Percentiles rank a stretch among this genome's conserved stretches.
Conservation (phyloP, 2,329 filamentous ascomycete species). For the Venturia pyrina region DNA sequence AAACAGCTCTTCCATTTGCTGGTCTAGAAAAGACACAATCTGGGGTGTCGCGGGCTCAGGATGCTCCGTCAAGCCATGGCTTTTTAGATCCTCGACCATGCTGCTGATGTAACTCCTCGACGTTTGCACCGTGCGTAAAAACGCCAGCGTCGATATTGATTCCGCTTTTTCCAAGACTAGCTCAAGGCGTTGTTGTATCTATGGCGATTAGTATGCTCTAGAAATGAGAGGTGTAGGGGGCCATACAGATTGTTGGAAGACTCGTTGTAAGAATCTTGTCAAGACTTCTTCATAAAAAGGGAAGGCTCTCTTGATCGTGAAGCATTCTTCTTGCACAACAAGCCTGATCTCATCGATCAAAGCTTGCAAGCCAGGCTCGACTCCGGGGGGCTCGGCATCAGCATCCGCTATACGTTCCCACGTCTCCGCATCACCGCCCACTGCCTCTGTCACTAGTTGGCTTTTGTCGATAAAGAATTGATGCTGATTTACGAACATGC, state of each 20-base stretch:
- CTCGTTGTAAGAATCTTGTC: constrained; percentile 82
- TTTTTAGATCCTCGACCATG: constrained; percentile 84
- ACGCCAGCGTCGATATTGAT: constrained; percentile 82
- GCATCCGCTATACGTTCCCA: constrained; percentile 94
- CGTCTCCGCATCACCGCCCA: constrained; percentile 57
- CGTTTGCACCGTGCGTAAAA: constrained; percentile 80
- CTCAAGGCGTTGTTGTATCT: constrained; percentile 84
- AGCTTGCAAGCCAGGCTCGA: constrained; percentile 86
- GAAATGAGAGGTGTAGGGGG: too few species aligned
- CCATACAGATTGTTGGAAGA: constrained; percentile 77
- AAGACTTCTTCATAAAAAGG: constrained; percentile 93
- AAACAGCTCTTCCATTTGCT: constrained; percentile 57
- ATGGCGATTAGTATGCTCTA: neutral
- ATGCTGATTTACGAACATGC: constrained; percentile 95
- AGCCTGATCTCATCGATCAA: constrained; percentile 90
- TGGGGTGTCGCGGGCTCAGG: constrained; percentile 84
- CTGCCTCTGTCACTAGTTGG: constrained; percentile 81
- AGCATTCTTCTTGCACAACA: constrained; percentile 92
- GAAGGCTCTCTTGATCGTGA: constrained; percentile 92
- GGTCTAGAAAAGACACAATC: constrained; percentile 61
- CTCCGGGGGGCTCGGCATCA: constrained; percentile 79
- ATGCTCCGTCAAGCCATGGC: constrained; percentile 89
- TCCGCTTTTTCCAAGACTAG: constrained; percentile 93
- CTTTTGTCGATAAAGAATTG: constrained; percentile 98
- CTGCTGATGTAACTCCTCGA: constrained; percentile 80